A percentile compares a stretch with the other conserved stretches of the same genome.
phyloP scores from a whole-genome alignment of 805 yeast genomes.

The Yamadazyma endophytica region DNA sequence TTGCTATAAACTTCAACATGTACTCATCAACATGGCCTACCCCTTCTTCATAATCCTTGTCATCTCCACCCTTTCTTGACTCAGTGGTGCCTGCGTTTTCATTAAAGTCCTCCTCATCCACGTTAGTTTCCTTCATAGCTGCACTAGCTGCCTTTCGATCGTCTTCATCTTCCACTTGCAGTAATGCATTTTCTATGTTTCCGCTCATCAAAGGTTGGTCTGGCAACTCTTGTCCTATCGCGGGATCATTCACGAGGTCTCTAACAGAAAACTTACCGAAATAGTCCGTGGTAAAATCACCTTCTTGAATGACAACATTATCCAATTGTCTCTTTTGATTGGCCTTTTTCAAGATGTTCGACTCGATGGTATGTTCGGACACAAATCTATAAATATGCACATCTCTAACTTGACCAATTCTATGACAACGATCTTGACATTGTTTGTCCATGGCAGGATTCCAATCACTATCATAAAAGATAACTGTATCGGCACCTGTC shows the following conservation, averaged over 20 bases:
- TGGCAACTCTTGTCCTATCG: conserved; percentile 30
- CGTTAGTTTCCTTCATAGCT: conserved; percentile 80
- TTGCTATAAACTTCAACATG: conserved; percentile 87
- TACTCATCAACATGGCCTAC: conserved; percentile 91
- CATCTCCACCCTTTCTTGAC: conserved; percentile 17
- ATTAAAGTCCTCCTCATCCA: conserved; percentile 83
- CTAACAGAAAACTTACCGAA: conserved; percentile 82
- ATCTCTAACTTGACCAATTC: conserved; percentile 97
- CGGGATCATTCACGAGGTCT: conserved; percentile 72
- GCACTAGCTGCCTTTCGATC: conserved; percentile 84
- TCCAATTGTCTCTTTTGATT: conserved; percentile 92
- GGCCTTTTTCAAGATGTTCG: conserved; percentile 89
- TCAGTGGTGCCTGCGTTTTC: conserved; percentile 35
- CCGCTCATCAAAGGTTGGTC: conserved; percentile 39
- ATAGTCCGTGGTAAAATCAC: conserved; percentile 97
- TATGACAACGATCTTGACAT: conserved; percentile 98
- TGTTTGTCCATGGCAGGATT: conserved; percentile 99
- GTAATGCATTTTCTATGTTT: conserved; percentile 58
- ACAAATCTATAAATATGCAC: conserved; percentile 96
- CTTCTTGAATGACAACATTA: conserved; percentile 93
- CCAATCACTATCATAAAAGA: conserved; percentile 98
- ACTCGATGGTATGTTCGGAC: conserved; percentile 93
- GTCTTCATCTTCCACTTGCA: conserved; percentile 93
- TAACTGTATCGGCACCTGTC: conserved; percentile 98
- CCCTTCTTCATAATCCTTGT: conserved; percentile 53